A percentile compares a stretch with the other conserved stretches of the same genome.
Conservation (phyloP, 768 basidiomycete species). For the Mycena leptocephala region DNA sequence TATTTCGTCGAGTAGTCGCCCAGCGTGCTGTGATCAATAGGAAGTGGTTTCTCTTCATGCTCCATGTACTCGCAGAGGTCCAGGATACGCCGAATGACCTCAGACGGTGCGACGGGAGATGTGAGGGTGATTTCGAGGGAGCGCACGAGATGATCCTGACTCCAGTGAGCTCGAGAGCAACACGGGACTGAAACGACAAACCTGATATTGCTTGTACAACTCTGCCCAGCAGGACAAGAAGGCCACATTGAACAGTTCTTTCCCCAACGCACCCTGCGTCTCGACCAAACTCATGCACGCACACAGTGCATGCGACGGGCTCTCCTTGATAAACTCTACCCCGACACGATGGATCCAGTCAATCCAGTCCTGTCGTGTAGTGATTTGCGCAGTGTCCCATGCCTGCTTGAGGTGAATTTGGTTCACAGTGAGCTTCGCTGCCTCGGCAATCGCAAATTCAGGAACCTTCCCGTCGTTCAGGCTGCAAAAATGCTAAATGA, state of each 20-base stretch:
- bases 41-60: slow-evolving; percentile 96
- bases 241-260: slow-evolving; percentile 97
- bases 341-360: slow-evolving; percentile 96
- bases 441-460: slow-evolving; percentile 87
- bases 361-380: slow-evolving; percentile 91
- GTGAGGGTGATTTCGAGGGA: slow-evolving; percentile 91
- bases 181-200: slow-evolving; percentile 48
- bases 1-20: slow-evolving; percentile 96
- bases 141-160: slow-evolving; percentile 94
- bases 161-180: background rate
- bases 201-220: slow-evolving; percentile 97
- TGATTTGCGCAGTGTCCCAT: slow-evolving; percentile 90
- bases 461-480: slow-evolving; percentile 73
- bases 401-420: slow-evolving; percentile 98
- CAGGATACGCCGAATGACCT: slow-evolving; percentile 91
- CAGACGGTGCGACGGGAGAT: slow-evolving; percentile 84
- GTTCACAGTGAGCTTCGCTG: slow-evolving; percentile 93
- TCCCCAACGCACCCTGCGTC: slow-evolving; percentile 90
- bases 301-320: slow-evolving; percentile 95
- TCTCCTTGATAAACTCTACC: slow-evolving; percentile 98
- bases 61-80: slow-evolving; percentile 99
- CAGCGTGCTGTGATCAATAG: slow-evolving; percentile 93
- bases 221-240: slow-evolving; percentile 99
- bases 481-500: no score
- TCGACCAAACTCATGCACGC: slow-evolving; percentile 97